These are phyloP conservation scores for Penicillium robsamsonii DNA, from an alignment of 495 filamentous ascomycete genomes.

Conservation along the genomic window DNA sequence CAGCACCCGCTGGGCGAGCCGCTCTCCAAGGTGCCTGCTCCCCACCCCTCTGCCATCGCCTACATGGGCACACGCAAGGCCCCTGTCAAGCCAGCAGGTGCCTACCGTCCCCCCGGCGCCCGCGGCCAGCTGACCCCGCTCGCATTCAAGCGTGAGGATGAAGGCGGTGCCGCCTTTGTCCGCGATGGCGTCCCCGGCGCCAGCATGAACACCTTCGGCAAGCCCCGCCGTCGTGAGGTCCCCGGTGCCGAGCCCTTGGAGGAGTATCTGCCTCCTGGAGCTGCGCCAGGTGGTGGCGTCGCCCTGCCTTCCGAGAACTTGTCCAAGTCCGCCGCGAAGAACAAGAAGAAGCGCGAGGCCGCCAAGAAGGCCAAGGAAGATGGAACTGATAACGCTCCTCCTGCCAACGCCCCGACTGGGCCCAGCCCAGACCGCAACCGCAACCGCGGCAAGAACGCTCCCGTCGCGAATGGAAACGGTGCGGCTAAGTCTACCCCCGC, in stretches of 20 bases:
- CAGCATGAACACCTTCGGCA: conserved; percentile 77
- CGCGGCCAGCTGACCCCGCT: conserved; percentile 84
- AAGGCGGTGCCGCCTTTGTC: conserved; percentile 87
- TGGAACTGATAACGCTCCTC: conserved; percentile 49
- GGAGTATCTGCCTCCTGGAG: conserved; percentile 61
- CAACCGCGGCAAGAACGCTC: conserved; percentile 41
- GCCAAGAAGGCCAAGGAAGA: conserved; percentile 85
- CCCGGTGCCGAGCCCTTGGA: conserved; percentile 73
- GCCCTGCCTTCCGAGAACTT: conserved; percentile 61
- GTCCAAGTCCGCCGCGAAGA: conserved; percentile 87
- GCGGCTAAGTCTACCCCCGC: conserved; percentile 11
- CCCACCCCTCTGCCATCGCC: conserved; percentile 78
- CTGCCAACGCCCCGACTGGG: conserved; percentile 65
- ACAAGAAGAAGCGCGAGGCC: conserved; percentile 96
- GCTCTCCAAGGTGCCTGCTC: conserved; percentile 70
- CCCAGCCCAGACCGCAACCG: conserved; percentile 36
- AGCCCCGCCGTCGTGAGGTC: conserved; percentile 63
- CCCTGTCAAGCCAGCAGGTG: conserved; percentile 90
- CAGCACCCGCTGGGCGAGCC: conserved; percentile 67
- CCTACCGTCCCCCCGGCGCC: conserved; percentile 95
- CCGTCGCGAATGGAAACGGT: conserved; percentile 23
- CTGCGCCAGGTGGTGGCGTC: conserved; percentile 70
- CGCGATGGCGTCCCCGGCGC: conserved; percentile 70
- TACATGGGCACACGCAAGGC: conserved; percentile 86
- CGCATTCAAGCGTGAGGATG: conserved; percentile 95